Percentiles rank a stretch among this genome's conserved stretches.
These are phyloP conservation scores for Wickerhamomyces sp. DNA, from an alignment of 1,139 yeast species.

Conservation along the genomic window DNA sequence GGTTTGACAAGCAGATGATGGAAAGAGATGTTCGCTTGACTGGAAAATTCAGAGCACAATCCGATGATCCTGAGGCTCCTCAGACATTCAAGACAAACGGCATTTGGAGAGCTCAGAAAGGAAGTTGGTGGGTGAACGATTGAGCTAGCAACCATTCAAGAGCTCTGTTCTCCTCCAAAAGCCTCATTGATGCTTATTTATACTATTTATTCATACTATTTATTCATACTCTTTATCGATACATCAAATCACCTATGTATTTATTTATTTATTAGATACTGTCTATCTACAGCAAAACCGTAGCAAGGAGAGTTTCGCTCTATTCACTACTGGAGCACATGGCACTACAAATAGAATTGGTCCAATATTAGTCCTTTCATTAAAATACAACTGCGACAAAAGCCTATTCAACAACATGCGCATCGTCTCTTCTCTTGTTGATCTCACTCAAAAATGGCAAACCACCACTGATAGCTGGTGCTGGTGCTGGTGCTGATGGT, in stretches of 20 bases:
- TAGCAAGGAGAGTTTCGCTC: too few relatives aligned
- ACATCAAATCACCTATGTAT: too few relatives aligned
- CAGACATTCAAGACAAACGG: conserved; percentile 61
- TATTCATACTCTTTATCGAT: too few relatives aligned
- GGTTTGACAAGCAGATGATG: conserved; percentile 46
- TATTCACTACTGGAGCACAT: too few relatives aligned
- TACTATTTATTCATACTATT: too few relatives aligned
- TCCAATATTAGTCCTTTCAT: too few relatives aligned
- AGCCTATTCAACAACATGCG: conserved; percentile 38
- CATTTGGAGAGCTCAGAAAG: conserved; percentile 32
- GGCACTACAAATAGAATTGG: too few relatives aligned
- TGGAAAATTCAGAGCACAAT: conserved; percentile 67
- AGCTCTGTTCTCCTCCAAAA: too few relatives aligned
- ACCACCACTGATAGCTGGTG: conserved; percentile 24
- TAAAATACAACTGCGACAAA: too few relatives aligned
- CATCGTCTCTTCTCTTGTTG: conserved; percentile 47
- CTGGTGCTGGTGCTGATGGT: conserved; percentile 11
- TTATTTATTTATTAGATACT: too few relatives aligned
- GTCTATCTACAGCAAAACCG: too few relatives aligned
- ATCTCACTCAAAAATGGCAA: conserved; percentile 49
- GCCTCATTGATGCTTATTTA: too few relatives aligned
- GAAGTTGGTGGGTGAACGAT: conserved; percentile 19
- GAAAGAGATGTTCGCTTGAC: conserved; percentile 74
- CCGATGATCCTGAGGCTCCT: conserved; percentile 65
- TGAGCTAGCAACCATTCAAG: not conserved